Evolutionary conservation across 306 rosid genomes (phyloP).

Genomic region (Dalbergia cultrata): DNA sequence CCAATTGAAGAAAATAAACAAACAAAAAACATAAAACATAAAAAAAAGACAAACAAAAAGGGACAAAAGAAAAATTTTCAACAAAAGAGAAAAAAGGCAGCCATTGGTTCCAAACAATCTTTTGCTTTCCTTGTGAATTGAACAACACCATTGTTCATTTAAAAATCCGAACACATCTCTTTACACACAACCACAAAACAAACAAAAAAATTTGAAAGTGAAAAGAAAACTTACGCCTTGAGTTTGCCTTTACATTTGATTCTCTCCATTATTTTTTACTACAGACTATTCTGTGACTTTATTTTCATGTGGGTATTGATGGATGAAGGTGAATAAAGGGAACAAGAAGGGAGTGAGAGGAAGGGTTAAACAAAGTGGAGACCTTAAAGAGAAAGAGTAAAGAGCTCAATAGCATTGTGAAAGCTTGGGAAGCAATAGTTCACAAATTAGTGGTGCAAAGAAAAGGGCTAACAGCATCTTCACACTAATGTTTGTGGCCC

Average conservation of each 20-base stretch:
- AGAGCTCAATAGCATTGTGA: constrained; percentile 58
- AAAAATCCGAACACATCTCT: constrained; percentile 56
- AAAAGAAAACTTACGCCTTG: neutral
- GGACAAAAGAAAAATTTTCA: neutral
- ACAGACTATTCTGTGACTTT: constrained; percentile 35
- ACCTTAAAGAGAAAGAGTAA: constrained; percentile 70
- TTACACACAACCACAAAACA: constrained; percentile 38
- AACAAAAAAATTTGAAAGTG: constrained; percentile 40
- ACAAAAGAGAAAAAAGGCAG: constrained; percentile 34
- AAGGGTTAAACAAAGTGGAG: constrained; percentile 38
- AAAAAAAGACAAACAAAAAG: neutral
- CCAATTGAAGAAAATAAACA: constrained; percentile 49
- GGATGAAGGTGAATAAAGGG: constrained; percentile 50
- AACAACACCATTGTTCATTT: constrained; percentile 41
- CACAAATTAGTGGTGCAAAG: constrained; percentile 64
- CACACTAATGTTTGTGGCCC: constrained; percentile 84
- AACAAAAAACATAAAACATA: neutral
- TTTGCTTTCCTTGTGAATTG: constrained; percentile 67
- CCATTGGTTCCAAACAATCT: constrained; percentile 53
- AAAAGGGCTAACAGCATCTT: constrained; percentile 69
- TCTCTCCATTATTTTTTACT: constrained; percentile 42
- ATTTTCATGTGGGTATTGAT: constrained; percentile 51
- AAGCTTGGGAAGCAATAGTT: constrained; percentile 82
- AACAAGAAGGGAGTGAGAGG: constrained; percentile 17
- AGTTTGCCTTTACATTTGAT: constrained; percentile 39